A percentile compares a stretch with the other conserved stretches of the same genome.
These are phyloP conservation scores for Misopates orontium DNA, from an alignment of 257 asterid genomes.

Conservation along the genomic window DNA sequence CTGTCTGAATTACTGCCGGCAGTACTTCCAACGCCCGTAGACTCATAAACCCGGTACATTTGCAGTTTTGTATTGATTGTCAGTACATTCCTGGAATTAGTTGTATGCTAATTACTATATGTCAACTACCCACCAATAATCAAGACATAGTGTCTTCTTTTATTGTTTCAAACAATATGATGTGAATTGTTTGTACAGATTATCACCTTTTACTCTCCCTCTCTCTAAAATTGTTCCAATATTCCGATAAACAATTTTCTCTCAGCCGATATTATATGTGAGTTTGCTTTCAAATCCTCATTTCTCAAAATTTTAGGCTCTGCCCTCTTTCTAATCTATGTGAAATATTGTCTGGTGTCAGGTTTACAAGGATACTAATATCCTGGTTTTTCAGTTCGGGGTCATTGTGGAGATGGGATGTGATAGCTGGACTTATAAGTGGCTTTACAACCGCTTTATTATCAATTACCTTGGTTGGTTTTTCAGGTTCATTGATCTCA, in stretches of 20 bases:
- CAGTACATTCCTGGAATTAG: no score
- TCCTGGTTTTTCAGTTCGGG: conserved; percentile 44
- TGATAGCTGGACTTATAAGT: conserved; percentile 53
- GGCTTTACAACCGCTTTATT: conserved; percentile 65
- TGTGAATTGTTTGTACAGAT: background rate
- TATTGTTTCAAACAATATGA: background rate
- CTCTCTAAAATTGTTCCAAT: no score
- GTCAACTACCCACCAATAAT: background rate
- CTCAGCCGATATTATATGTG: background rate
- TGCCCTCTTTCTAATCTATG: no score
- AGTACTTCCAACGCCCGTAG: no score
- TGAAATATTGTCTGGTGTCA: conserved; percentile 34
- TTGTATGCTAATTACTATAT: no score
- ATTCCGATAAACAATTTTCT: no score
- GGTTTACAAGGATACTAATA: conserved; percentile 66
- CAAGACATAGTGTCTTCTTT: background rate
- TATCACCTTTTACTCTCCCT: background rate
- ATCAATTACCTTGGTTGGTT: conserved; percentile 42
- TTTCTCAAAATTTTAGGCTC: conserved; percentile 4
- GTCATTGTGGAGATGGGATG: conserved; percentile 74
- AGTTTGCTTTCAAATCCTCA: background rate
- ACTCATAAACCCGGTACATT: no score
- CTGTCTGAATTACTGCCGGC: no score
- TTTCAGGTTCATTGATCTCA: conserved; percentile 44
- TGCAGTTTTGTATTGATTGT: no score